Evolutionary conservation across 2,329 filamentous ascomycete species (phyloP).

Genomic region (Monascus ruber): DNA sequence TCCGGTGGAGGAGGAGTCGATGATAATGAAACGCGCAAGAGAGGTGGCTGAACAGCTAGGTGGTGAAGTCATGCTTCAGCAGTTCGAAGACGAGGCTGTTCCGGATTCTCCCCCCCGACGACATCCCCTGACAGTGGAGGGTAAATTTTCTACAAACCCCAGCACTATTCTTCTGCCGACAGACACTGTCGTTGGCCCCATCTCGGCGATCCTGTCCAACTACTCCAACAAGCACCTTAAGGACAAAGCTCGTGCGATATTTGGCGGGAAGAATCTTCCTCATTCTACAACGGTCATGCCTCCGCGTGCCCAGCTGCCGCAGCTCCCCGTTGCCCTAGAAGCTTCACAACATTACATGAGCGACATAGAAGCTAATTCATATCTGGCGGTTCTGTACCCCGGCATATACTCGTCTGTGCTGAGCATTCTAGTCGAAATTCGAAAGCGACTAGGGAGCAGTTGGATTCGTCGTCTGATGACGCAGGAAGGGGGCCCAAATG

Average conservation of each 20-base stretch:
- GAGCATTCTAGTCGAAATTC: constrained; percentile 47
- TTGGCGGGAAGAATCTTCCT: constrained; percentile 67
- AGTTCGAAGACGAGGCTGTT: constrained; percentile 30
- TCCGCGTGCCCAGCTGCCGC: constrained; percentile 37
- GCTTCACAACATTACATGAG: constrained; percentile 47
- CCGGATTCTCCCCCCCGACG: constrained; percentile 41
- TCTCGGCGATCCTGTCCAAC: constrained; percentile 55
- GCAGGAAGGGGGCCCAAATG: constrained; percentile 45
- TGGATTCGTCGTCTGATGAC: constrained; percentile 48
- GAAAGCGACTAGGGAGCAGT: constrained; percentile 46
- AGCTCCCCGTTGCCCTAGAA: constrained; percentile 47
- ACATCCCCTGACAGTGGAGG: constrained; percentile 63
- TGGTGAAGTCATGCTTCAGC: constrained; percentile 32
- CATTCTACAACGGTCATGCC: constrained; percentile 62
- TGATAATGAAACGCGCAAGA: constrained; percentile 21
- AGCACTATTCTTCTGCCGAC: constrained; percentile 65
- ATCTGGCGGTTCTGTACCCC: constrained; percentile 48
- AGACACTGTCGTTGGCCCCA: constrained; percentile 56
- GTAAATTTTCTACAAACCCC: constrained; percentile 63
- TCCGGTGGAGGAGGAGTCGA: constrained; percentile 15
- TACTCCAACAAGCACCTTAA: constrained; percentile 64
- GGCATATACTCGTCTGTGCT: constrained; percentile 48
- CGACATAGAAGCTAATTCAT: constrained; percentile 51
- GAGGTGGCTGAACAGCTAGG: constrained; percentile 30
- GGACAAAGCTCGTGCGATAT: constrained; percentile 58